phyloP scores from a whole-genome alignment of 2,329 filamentous ascomycete species.

The Aspergillus jensenii region DNA sequence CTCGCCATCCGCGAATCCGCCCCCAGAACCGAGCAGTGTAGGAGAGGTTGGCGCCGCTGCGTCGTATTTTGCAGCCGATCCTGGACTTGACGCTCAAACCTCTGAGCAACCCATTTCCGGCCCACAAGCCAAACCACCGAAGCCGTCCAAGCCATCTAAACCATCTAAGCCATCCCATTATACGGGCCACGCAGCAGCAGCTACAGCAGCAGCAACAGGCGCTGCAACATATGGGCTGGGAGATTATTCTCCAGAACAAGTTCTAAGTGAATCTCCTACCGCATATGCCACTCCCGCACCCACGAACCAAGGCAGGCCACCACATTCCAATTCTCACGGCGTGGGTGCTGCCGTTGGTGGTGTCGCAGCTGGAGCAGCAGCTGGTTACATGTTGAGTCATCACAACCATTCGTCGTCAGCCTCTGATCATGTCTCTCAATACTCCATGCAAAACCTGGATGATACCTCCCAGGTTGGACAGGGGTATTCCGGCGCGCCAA shows the following conservation, averaged over 20 bases:
- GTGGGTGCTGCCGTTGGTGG: constrained; percentile 36
- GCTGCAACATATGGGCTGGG: constrained; percentile 46
- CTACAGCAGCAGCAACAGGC: constrained; percentile 27
- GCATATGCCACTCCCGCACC: constrained; percentile 20
- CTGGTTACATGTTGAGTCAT: constrained; percentile 42
- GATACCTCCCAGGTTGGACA: constrained; percentile 19
- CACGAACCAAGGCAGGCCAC: constrained; percentile 22
- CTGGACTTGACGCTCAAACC: constrained; percentile 17
- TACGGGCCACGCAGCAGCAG: constrained; percentile 31
- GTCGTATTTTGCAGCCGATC: constrained; percentile 51
- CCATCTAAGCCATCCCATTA: constrained; percentile 29
- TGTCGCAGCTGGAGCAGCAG: constrained; percentile 42
- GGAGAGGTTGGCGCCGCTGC: constrained; percentile 52
- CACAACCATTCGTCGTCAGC: constrained; percentile 33
- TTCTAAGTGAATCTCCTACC: constrained; percentile 21
- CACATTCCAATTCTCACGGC: constrained; percentile 31
- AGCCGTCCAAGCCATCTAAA: constrained; percentile 26
- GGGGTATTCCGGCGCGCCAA: constrained; percentile 13
- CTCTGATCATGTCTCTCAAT: constrained; percentile 29
- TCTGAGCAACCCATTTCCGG: constrained; percentile 15
- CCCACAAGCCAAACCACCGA: constrained; percentile 24
- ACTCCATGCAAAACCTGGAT: constrained; percentile 33
- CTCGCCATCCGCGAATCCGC: constrained; percentile 52
- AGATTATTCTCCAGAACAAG: constrained; percentile 26
- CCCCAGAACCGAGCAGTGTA: constrained; percentile 57